These are phyloP conservation scores for Incumbomyces delicatus DNA, from an alignment of 2,329 filamentous ascomycete species.

Conservation along the genomic window DNA sequence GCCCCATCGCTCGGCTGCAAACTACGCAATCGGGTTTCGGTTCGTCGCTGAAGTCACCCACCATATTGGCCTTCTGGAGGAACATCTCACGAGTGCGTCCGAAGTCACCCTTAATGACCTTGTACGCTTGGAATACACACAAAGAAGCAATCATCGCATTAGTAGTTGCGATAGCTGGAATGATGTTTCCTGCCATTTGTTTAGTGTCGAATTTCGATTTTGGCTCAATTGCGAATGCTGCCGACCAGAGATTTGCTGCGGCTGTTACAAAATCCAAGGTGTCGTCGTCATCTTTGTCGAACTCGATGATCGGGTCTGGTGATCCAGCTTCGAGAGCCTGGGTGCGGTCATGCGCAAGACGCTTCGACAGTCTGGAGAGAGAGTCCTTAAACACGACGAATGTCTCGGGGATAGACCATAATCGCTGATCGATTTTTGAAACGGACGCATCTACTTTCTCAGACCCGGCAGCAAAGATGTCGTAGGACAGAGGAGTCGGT, in stretches of 20 bases:
- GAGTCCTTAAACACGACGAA: constrained; percentile 76
- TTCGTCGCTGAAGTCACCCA: constrained; percentile 49
- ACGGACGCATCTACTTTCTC: constrained; percentile 43
- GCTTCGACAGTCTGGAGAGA: constrained; percentile 63
- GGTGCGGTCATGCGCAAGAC: constrained; percentile 56
- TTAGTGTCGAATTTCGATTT: constrained; percentile 96
- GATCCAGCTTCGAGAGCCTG: constrained; percentile 36
- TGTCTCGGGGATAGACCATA: constrained; percentile 78
- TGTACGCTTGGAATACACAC: constrained; percentile 86
- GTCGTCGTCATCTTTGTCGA: constrained; percentile 95
- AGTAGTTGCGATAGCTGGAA: constrained; percentile 93
- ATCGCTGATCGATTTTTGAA: constrained; percentile 57
- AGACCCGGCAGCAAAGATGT: constrained; percentile 47
- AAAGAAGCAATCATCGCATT: constrained; percentile 93
- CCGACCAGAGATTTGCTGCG: constrained; percentile 78
- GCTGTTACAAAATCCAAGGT: constrained; percentile 91
- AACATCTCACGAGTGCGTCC: constrained; percentile 73
- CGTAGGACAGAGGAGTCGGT: constrained; percentile 64
- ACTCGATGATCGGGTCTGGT: constrained; percentile 57
- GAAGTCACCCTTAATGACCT: constrained; percentile 67
- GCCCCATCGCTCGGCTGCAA: constrained; percentile 64
- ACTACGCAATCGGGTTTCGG: constrained; percentile 78
- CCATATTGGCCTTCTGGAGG: constrained; percentile 50
- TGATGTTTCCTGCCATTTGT: constrained; percentile 98
- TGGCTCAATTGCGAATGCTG: constrained; percentile 76